Evolutionary conservation across 2,329 filamentous ascomycete genomes (phyloP).

Genomic region (Talaromyces sp.): DNA sequence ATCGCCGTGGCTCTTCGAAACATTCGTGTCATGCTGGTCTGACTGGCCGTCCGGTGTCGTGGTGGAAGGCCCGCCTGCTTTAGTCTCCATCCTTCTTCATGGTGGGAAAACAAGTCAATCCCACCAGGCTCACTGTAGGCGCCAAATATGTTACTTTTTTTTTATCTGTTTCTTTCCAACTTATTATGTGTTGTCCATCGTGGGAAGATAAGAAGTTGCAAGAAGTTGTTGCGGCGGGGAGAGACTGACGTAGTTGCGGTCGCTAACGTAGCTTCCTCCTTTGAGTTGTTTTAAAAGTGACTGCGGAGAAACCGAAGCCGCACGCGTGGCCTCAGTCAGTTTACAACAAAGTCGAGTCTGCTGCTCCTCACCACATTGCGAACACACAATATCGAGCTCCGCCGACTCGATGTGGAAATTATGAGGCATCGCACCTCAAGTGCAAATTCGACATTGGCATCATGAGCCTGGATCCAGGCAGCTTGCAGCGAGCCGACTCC

Average conservation of each 20-base stretch:
- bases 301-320: slow-evolving; percentile 11
- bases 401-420: slow-evolving; percentile 19
- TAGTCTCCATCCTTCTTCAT: slow-evolving; percentile 9
- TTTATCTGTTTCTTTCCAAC: background rate
- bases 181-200: background rate
- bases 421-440: slow-evolving; percentile 27
- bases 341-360: slow-evolving; percentile 14
- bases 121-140: background rate
- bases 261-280: background rate
- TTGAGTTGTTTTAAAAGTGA: slow-evolving; percentile 10
- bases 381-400: background rate
- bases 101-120: background rate
- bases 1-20: slow-evolving; percentile 12
- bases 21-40: background rate
- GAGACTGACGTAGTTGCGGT: slow-evolving; percentile 4
- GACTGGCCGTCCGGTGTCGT: slow-evolving; percentile 9
- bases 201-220: background rate
- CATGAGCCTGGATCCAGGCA: slow-evolving; percentile 39
- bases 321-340: slow-evolving; percentile 18
- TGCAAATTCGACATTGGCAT: slow-evolving; percentile 24
- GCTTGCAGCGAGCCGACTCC: slow-evolving; percentile 48
- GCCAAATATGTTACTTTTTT: background rate
- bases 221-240: background rate
- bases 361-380: slow-evolving; percentile 6
- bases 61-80: slow-evolving; percentile 9